Base-by-base conservation (phyloP, 768 basidiomycete genomes). In the Phanerochaete carnosa region DNA sequence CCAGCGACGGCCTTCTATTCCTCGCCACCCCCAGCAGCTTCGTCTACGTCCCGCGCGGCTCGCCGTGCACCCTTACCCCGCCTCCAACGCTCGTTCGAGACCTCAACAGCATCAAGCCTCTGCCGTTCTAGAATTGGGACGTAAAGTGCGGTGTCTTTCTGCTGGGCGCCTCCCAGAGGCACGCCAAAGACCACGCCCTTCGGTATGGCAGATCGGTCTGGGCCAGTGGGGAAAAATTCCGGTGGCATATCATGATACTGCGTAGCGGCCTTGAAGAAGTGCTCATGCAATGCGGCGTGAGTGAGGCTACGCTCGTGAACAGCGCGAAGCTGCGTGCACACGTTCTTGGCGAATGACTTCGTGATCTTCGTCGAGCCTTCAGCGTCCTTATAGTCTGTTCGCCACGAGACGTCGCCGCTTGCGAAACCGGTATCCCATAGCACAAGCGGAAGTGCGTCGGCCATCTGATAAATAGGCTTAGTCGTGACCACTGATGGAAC, bases 401-500 rank as follows among this genome's bases (percentile, higher is more conserved):
- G 82, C 95, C 96, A 98, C 57, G 79, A 76, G 8, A 95, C 79
- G 39, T 86, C 84, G 19, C 75, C 77, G 28, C 82, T 81, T 32
- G 79, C 74, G 72, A 93, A 98, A 0, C 79, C 85, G 68, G 94
- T 95, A 26, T 92, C 88, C 90, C 94, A 96, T 15, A 98, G 84
- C 74, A 98, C 83, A 39, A 99, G 83, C 1, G 96, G 95, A 0
- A 97, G 79, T 0, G 85, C 89, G 65, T 95, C 90, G 7, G 95
- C 94, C 92, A 98, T 98, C 66, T 90, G 88, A 70, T 98, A 98
- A 51, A 86, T 84, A 2, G 96, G 96, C 71, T 95, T 95, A 54
- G 82, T 73, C 59, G 84, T 79, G 28, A 94, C 81, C 16, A 86
- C 70, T 37, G 82, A 75, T 13, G 79, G 73, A 28, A 75, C 66